Evolutionary conservation across 768 basidiomycete species (phyloP).

Genomic region (Russula foetens): DNA sequence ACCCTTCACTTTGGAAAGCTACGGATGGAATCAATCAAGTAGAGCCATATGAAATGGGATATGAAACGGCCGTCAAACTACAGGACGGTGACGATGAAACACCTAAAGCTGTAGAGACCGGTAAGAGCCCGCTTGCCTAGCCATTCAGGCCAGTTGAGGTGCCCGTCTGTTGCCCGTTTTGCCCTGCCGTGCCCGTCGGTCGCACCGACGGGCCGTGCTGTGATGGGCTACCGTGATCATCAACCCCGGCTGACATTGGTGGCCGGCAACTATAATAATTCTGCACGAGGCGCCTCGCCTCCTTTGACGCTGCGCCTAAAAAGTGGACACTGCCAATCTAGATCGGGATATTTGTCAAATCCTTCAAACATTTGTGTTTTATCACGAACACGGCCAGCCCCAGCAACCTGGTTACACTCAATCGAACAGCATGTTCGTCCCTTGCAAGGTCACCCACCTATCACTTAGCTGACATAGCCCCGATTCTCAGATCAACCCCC

Average conservation of each 20-base stretch:
- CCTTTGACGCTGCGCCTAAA: background rate
- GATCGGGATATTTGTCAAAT: background rate
- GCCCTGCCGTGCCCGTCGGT: too few species aligned
- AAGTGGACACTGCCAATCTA: background rate
- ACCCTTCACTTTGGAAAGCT: background rate
- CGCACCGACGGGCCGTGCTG: background rate
- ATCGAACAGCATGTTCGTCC: background rate
- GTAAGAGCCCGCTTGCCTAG: background rate
- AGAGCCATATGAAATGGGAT: background rate
- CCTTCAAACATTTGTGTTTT: background rate
- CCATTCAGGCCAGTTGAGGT: too few species aligned
- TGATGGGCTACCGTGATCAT: background rate
- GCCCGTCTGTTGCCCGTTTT: too few species aligned
- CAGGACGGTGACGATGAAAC: constrained; percentile 7
- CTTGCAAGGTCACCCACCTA: background rate
- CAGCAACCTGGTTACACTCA: background rate
- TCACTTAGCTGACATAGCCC: background rate
- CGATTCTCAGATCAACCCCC: background rate
- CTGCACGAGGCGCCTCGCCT: too few species aligned
- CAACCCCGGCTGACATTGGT: background rate
- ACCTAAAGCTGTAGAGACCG: background rate
- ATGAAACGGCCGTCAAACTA: background rate
- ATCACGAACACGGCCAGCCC: background rate
- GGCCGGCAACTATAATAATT: constrained; percentile 7
- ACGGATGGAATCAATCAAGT: constrained; percentile 4